phyloP scores from a whole-genome alignment of 2,329 filamentous ascomycete genomes.

The Paraphoma sp. region DNA sequence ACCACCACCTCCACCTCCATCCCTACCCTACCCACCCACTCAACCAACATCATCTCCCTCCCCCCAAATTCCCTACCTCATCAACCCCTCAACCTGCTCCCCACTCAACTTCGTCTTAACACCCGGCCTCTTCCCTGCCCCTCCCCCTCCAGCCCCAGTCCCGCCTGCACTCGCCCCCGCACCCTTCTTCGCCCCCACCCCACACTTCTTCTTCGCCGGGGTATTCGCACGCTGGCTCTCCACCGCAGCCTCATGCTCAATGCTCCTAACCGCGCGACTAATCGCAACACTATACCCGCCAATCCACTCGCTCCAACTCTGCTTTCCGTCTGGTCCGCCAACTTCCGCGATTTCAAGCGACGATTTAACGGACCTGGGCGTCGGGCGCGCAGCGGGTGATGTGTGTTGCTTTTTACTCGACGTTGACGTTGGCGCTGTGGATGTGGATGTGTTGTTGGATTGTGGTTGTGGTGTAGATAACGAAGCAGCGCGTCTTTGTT shows the following conservation, averaged over 20 bases:
- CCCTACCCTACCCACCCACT: neutral
- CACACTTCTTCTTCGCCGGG: constrained; percentile 7
- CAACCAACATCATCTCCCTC: too few species aligned
- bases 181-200: constrained; percentile 10
- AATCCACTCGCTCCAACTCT: constrained; percentile 48
- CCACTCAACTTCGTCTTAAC: constrained; percentile 29
- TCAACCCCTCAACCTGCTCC: constrained; percentile 34
- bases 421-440: neutral
- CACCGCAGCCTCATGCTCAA: constrained; percentile 45
- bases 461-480: too few species aligned
- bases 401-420: constrained; percentile 3
- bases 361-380: constrained; percentile 11
- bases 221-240: constrained; percentile 28
- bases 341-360: constrained; percentile 20
- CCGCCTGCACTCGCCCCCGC: neutral
- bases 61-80: constrained; percentile 17
- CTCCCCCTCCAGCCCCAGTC: too few species aligned
- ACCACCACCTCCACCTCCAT: neutral
- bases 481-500: constrained; percentile 36
- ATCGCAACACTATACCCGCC: constrained; percentile 48
- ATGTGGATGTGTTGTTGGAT: too few species aligned
- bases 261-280: constrained; percentile 42
- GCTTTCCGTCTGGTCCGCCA: constrained; percentile 22
- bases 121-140: constrained; percentile 6
- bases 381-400: neutral